Conservation (phyloP, 2,329 filamentous ascomycete species). For the Aspergillus uvarum region DNA sequence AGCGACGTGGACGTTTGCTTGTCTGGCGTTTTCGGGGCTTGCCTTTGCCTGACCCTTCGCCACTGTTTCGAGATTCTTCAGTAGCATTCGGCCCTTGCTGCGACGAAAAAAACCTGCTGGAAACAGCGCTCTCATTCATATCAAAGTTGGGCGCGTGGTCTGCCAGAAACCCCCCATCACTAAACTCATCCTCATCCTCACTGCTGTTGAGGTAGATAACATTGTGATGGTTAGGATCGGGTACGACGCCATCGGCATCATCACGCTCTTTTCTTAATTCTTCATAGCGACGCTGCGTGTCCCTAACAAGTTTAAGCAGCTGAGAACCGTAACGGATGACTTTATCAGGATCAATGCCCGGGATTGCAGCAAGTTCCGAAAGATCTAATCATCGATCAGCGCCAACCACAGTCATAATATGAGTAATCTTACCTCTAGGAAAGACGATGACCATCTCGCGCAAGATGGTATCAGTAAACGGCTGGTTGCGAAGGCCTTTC, state of each 20-base stretch:
- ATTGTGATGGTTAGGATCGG: constrained; percentile 48
- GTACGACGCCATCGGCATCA: constrained; percentile 50
- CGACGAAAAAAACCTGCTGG: constrained; percentile 37
- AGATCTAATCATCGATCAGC: constrained; percentile 32
- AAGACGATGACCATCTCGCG: constrained; percentile 52
- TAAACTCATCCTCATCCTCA: constrained; percentile 38
- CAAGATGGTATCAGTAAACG: constrained; percentile 48
- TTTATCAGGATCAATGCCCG: constrained; percentile 46
- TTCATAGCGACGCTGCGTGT: constrained; percentile 42
- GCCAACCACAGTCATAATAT: background rate
- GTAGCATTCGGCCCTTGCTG: constrained; percentile 25
- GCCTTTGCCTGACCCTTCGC: constrained; percentile 18
- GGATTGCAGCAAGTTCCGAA: constrained; percentile 40
- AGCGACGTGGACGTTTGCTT: constrained; percentile 28
- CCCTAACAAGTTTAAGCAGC: constrained; percentile 44
- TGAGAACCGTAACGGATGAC: constrained; percentile 45
- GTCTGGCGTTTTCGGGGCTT: constrained; percentile 28
- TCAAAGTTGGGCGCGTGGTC: constrained; percentile 27
- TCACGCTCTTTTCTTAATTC: constrained; percentile 46
- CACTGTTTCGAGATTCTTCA: constrained; percentile 22
- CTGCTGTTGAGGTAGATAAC: constrained; percentile 44
- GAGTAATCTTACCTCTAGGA: constrained; percentile 38
- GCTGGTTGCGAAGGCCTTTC: constrained; percentile 46
- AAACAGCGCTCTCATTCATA: constrained; percentile 26
- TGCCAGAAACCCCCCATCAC: constrained; percentile 33